Conservation (phyloP, 345 rosid species). For the Xanthoceras sorbifolium region DNA sequence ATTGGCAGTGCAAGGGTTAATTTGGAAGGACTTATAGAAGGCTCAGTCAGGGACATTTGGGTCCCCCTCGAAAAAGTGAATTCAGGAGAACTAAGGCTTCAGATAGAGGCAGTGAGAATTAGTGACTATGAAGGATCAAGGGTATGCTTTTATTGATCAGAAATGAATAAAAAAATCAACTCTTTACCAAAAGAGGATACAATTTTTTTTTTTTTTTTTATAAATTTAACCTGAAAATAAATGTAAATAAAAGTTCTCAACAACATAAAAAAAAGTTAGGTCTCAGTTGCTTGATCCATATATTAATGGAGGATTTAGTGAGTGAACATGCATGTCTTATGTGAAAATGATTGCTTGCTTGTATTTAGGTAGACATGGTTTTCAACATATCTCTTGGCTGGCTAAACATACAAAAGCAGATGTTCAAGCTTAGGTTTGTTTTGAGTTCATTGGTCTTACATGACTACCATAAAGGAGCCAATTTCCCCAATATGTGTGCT, state of each 20-base stretch:
- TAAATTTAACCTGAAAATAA: not conserved
- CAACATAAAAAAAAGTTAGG: not conserved
- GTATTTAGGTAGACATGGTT: not conserved
- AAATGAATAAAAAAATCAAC: not conserved
- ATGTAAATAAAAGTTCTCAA: not conserved
- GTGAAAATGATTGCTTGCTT: not conserved
- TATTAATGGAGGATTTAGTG: not conserved
- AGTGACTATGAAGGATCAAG: slow-evolving; percentile 60
- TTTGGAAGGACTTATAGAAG: slow-evolving; percentile 79
- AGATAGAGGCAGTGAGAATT: slow-evolving; percentile 65
- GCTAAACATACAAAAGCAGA: not conserved
- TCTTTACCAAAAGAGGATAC: not conserved
- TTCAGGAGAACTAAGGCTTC: slow-evolving; percentile 87
- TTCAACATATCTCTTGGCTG: not conserved
- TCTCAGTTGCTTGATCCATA: not conserved
- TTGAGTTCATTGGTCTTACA: not conserved
- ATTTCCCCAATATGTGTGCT: not conserved
- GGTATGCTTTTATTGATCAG: slow-evolving; percentile 38
- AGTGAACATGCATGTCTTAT: not conserved
- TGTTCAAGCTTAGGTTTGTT: slow-evolving; percentile 3
- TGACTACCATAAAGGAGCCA: not conserved
- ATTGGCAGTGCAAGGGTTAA: slow-evolving; percentile 85
- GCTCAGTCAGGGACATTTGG: slow-evolving; percentile 75
- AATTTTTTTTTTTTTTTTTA: too few species aligned
- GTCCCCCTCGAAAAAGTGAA: slow-evolving; percentile 88